Conservation (phyloP, 805 yeast genomes). For the Pichia occidentalis region DNA sequence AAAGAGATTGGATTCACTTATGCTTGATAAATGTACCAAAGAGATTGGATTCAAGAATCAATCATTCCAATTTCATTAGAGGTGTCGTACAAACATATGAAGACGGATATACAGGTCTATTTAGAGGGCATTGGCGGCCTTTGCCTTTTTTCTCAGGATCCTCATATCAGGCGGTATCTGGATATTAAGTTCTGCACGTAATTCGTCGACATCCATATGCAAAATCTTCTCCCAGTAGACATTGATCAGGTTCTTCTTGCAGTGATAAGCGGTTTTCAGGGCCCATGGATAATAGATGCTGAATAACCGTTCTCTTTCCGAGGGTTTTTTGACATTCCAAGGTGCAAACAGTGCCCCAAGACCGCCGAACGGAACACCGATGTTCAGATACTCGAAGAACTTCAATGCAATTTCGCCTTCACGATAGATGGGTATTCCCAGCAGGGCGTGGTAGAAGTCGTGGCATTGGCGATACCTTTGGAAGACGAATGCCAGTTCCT, state of each 20-base stretch:
- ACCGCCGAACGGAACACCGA: conserved; percentile 94
- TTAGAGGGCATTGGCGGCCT: neutral
- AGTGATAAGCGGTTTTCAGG: conserved; percentile 53
- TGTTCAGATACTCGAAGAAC: conserved; percentile 84
- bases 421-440: conserved; percentile 81
- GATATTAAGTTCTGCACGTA: conserved; percentile 67
- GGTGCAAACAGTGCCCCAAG: conserved; percentile 90
- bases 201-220: conserved; percentile 62
- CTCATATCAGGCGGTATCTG: conserved; percentile 77
- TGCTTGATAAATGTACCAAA: too few species aligned
- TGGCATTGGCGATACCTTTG: conserved; percentile 95
- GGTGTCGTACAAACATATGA: too few species aligned
- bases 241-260: conserved; percentile 66
- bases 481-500: conserved; percentile 85
- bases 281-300: conserved; percentile 88
- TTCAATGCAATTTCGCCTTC: conserved; percentile 97
- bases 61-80: too few species aligned
- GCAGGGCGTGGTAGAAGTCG: conserved; percentile 90
- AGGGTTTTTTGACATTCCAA: conserved; percentile 49
- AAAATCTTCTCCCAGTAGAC: conserved; percentile 88
- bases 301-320: conserved; percentile 57
- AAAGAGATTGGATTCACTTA: too few species aligned
- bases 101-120: too few species aligned
- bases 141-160: conserved; percentile 39
- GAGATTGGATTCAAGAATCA: too few species aligned